These are phyloP conservation scores for Leccinum aurantiacum DNA, from an alignment of 768 basidiomycete species.

Conservation along the genomic window DNA sequence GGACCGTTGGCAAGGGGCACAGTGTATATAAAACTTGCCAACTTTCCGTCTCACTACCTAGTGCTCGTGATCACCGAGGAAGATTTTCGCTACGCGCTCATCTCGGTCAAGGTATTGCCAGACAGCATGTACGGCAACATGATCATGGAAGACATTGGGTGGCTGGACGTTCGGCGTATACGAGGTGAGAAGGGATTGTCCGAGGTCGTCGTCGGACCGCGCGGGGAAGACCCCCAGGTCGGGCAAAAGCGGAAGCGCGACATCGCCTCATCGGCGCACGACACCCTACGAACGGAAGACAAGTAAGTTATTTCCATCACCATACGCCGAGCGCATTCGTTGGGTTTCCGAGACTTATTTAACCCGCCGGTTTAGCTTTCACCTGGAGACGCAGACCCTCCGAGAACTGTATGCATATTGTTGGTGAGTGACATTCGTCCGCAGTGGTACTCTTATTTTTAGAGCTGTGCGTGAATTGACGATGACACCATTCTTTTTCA, in stretches of 20 bases:
- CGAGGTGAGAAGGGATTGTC: constrained; percentile 41
- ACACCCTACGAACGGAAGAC: constrained; percentile 26
- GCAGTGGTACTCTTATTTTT: not conserved
- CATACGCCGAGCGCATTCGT: not conserved
- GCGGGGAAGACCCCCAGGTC: constrained; percentile 18
- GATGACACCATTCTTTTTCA: constrained; percentile 29
- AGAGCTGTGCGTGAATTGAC: not conserved
- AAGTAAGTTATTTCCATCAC: constrained; percentile 21
- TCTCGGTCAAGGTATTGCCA: constrained; percentile 57
- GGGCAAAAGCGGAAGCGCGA: constrained; percentile 35
- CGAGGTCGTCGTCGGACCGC: constrained; percentile 14
- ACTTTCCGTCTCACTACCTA: constrained; percentile 79
- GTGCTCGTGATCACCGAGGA: constrained; percentile 80
- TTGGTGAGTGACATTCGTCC: constrained; percentile 52
- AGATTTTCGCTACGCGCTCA: constrained; percentile 78
- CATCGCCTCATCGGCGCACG: not conserved
- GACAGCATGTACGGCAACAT: constrained; percentile 59
- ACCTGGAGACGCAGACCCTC: constrained; percentile 69
- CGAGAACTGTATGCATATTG: constrained; percentile 85
- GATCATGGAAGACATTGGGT: constrained; percentile 75
- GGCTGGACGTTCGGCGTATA: constrained; percentile 73
- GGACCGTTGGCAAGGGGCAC: constrained; percentile 60
- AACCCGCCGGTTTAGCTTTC: constrained; percentile 41
- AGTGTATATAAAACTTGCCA: constrained; percentile 75
- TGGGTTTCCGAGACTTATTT: not conserved